Evolutionary conservation across 768 basidiomycete species (phyloP).

Genomic region (Tulasnella sp.): DNA sequence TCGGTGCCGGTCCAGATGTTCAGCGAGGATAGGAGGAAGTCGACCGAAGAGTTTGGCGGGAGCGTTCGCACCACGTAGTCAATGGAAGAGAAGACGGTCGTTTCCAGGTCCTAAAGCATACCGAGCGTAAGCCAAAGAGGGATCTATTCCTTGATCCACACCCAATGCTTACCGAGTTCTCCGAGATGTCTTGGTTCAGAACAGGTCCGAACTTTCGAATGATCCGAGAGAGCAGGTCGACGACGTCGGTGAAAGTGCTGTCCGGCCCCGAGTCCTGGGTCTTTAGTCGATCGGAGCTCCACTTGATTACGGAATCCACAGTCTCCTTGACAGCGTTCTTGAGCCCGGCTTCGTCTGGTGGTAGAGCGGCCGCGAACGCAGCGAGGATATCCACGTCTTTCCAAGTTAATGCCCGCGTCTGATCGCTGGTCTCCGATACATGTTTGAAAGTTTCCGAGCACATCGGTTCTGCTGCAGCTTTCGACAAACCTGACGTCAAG

Average conservation of each 20-base stretch:
- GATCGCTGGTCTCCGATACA: not conserved
- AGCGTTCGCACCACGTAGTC: not conserved
- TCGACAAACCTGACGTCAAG: not conserved
- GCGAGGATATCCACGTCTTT: not conserved
- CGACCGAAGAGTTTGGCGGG: not conserved
- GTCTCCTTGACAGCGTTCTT: not conserved
- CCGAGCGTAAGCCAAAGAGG: not conserved
- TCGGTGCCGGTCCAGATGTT: not conserved
- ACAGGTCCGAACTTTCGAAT: not conserved
- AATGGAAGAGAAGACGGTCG: not conserved
- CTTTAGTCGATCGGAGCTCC: not conserved
- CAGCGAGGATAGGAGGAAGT: not conserved
- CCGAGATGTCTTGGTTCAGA: not conserved
- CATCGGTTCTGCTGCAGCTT: not conserved
- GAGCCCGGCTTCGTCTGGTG: not conserved
- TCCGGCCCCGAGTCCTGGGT: not conserved
- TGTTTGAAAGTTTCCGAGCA: not conserved
- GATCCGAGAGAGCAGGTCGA: not conserved
- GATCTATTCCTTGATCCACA: not conserved
- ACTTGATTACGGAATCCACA: not conserved
- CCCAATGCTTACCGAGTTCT: not conserved
- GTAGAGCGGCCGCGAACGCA: not conserved
- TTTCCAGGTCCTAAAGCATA: not conserved
- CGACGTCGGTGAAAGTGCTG: not conserved
- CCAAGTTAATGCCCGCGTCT: not conserved